These are phyloP conservation scores for Chalara sp. DNA, from an alignment of 2,329 filamentous ascomycete genomes.

Conservation along the genomic window DNA sequence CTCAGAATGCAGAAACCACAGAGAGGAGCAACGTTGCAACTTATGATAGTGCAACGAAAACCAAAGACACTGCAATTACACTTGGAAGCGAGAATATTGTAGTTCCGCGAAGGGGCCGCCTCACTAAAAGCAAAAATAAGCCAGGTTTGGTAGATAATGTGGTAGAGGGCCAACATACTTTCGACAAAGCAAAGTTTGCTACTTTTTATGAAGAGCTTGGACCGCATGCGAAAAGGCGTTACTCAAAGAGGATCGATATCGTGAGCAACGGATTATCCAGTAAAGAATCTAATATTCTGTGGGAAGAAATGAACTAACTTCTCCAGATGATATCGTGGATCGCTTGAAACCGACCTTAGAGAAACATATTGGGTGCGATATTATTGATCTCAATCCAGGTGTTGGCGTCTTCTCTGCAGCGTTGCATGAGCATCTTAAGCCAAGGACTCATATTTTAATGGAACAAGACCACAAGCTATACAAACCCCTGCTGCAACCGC, in stretches of 20 bases:
- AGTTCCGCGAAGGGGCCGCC: too few species aligned
- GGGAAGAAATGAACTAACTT: neutral
- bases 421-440: constrained; percentile 67
- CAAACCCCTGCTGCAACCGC: constrained; percentile 49
- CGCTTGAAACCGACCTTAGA: constrained; percentile 64
- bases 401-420: constrained; percentile 71
- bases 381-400: constrained; percentile 83
- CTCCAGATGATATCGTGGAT: constrained; percentile 36
- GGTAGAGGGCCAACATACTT: too few species aligned
- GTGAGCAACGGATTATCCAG: constrained; percentile 33
- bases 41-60: too few species aligned
- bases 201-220: neutral
- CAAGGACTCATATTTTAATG: constrained; percentile 76
- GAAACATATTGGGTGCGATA: constrained; percentile 69
- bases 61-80: too few species aligned
- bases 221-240: constrained; percentile 22
- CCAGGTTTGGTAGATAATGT: too few species aligned
- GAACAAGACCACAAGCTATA: constrained; percentile 61
- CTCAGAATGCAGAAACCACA: too few species aligned
- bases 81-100: too few species aligned
- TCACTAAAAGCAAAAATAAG: too few species aligned
- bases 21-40: too few species aligned
- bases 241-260: constrained; percentile 41
- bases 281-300: too few species aligned
- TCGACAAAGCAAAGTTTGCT: neutral